Conservation (phyloP, 2,329 filamentous ascomycete genomes). For the Domatiomyces catenatus region DNA sequence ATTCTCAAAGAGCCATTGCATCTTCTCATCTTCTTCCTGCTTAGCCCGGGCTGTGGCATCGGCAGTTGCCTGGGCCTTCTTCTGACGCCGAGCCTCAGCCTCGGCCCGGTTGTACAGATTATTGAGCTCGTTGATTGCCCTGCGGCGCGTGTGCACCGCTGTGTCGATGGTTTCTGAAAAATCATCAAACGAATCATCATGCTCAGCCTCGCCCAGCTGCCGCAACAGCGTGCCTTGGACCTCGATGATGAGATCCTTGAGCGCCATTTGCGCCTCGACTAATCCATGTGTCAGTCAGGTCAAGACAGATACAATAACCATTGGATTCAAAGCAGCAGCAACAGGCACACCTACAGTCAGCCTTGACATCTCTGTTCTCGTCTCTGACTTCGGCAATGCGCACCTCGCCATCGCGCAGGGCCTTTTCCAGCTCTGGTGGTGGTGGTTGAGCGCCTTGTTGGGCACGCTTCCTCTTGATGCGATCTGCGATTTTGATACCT, state of each 20-base stretch:
- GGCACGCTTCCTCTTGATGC: constrained; percentile 8
- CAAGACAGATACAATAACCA: too few species aligned
- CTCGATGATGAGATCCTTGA: constrained; percentile 9
- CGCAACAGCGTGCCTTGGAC: constrained; percentile 5
- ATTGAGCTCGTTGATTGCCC: constrained; percentile 8
- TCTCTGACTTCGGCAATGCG: constrained; percentile 9
- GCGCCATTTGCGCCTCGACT: constrained; percentile 4
- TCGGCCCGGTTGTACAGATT: constrained; percentile 7
- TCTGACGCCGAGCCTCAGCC: constrained; percentile 3
- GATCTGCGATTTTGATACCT: constrained; percentile 6
- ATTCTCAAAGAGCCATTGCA: background rate
- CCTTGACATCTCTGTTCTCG: constrained; percentile 1
- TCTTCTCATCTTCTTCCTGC: background rate
- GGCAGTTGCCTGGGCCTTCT: background rate
- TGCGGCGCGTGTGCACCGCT: constrained; percentile 6
- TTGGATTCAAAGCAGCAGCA: background rate
- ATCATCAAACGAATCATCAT: constrained; percentile 5
- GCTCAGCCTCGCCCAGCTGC: constrained; percentile 5
- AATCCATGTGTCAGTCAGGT: background rate
- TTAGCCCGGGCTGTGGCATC: background rate
- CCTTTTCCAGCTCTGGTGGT: constrained; percentile 6
- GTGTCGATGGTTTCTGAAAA: constrained; percentile 7
- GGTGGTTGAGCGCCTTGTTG: constrained; percentile 5
- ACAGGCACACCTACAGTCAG: background rate
- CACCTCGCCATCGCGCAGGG: constrained; percentile 7